A percentile compares a stretch with the other conserved stretches of the same genome.
phyloP scores from a whole-genome alignment of 257 asterid species.

The Solanum bulbocastanum region DNA sequence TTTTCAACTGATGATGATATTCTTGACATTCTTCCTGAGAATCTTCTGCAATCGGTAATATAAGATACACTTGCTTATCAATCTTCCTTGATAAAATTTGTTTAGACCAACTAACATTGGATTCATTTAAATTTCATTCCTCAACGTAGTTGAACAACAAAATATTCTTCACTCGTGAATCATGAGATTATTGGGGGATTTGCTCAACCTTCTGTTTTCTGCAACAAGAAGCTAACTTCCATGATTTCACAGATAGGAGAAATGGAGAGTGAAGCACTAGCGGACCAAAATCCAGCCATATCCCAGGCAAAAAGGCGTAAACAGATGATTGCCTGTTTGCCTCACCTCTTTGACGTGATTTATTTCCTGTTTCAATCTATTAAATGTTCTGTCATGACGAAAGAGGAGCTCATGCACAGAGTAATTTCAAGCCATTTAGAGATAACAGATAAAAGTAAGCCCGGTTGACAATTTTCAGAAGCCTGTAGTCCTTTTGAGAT shows the following conservation, averaged over 20 bases:
- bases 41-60: slow-evolving; percentile 58
- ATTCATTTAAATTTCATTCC: not conserved
- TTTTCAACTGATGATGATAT: slow-evolving; percentile 30
- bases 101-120: not conserved
- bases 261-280: slow-evolving; percentile 38
- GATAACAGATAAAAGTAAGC: slow-evolving; percentile 48
- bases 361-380: slow-evolving; percentile 53
- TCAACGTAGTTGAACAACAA: not conserved
- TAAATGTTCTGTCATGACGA: slow-evolving; percentile 49
- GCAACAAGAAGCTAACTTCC: not conserved
- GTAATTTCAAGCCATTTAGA: slow-evolving; percentile 31
- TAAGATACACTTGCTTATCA: not conserved
- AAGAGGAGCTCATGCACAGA: slow-evolving; percentile 59
- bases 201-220: not conserved
- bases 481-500: not conserved
- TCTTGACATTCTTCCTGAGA: slow-evolving; percentile 44
- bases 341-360: slow-evolving; percentile 58
- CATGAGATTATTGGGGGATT: not conserved
- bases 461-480: not conserved
- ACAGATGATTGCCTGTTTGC: slow-evolving; percentile 55
- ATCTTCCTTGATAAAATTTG: not conserved
- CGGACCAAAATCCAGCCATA: slow-evolving; percentile 73
- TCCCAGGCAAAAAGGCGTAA: slow-evolving; percentile 70
- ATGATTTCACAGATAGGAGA: slow-evolving; percentile 46
- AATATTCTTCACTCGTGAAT: not conserved